These are phyloP conservation scores for Hippophae rhamnoides DNA, from an alignment of 306 rosid species.

Conservation along the genomic window DNA sequence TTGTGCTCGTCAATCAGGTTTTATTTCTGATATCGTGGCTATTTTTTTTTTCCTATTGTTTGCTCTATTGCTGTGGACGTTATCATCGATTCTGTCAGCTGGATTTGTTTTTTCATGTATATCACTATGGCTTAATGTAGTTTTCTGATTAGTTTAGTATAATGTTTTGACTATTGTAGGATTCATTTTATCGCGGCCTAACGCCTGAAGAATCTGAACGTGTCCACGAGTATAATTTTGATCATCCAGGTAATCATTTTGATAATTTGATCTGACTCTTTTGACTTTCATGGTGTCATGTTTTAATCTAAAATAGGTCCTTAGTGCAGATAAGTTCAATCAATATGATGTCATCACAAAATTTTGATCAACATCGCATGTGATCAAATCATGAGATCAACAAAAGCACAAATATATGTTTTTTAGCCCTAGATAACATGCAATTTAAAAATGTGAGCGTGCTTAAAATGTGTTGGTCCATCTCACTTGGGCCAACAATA, in stretches of 20 bases:
- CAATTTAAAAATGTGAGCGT: no score
- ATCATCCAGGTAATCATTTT: constrained; percentile 70
- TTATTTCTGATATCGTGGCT: neutral
- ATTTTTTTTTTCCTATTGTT: neutral
- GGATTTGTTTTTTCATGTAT: neutral
- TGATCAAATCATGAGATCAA: no score
- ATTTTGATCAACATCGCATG: no score
- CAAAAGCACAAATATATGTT: no score
- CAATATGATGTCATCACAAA: neutral
- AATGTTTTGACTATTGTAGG: constrained; percentile 30
- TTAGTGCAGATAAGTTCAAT: neutral
- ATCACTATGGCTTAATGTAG: neutral
- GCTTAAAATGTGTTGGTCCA: no score
- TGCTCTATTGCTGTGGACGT: neutral
- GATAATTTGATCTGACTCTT: neutral
- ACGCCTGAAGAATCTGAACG: constrained; percentile 68
- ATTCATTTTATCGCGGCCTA: constrained; percentile 90
- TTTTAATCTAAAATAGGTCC: neutral
- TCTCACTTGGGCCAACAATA: no score
- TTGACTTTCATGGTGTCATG: neutral
- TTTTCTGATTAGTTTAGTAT: neutral
- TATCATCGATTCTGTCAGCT: neutral
- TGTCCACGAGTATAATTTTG: constrained; percentile 85
- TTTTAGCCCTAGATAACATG: no score
- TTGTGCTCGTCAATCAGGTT: constrained; percentile 92